Evolutionary conservation across 129 eudicot species (phyloP), one percentile per base, ranked within the genome.

Genomic region (Heracleum sosnowskyi): DNA sequence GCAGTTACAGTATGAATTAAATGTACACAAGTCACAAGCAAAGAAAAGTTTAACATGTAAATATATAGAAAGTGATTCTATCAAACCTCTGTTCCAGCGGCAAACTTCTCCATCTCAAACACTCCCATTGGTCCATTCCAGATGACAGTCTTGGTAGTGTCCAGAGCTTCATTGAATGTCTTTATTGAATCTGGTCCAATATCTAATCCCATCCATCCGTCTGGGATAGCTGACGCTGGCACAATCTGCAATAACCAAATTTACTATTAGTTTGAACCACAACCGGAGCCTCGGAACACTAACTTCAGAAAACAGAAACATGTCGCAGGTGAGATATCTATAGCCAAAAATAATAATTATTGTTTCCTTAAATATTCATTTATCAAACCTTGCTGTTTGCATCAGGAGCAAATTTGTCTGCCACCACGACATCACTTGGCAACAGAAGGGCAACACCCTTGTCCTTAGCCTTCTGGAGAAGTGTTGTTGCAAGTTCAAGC

Each of bases 141-240:
- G 28, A 88, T 88, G 35, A 88, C 80, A 29, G 91, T 88, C 77
- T 85, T 79, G 53, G 91, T 88, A 13, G 85, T 88, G 80, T 88
- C 91, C 86, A 89, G 79, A 17, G 93, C 91, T 0, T 87, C 93
- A 10, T 84, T 89, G 66, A 89, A 89, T 62, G 90, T 85, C 82
- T 89, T 89, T 33, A 89, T 44, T 37, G 93, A 89, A 77, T 87
- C 91, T 53, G 91, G 93, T 28, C 93, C 93, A 72, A 89, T 87
- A 79, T 89, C 93, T 76, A 89, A 83, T 35, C 93, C 93, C 93
- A 89, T 89, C 93, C 93, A 89, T 9, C 93, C 91, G 47, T 89
- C 93, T 55, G 91, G 93, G 79, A 89, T 89, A 77, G 82, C 91
- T 17, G 93, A 81, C 34, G 91, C 80, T 7, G 91, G 86, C 53